Conservation (phyloP, 1,284 basidiomycete species). For the Puccinia coronata region DNA sequence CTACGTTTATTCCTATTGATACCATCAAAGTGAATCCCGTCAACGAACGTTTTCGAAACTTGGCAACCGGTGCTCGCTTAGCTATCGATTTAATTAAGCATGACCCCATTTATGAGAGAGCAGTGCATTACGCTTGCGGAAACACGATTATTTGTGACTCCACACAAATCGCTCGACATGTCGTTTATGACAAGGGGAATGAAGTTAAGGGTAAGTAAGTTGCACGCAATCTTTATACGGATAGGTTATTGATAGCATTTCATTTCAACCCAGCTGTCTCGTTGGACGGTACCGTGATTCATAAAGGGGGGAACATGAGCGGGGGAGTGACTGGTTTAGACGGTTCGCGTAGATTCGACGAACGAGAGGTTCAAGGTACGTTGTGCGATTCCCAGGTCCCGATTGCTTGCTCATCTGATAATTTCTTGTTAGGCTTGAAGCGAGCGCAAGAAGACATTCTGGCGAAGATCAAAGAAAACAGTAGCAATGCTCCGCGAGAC, state of each 20-base stretch:
- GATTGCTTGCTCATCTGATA: slow-evolving; percentile 1
- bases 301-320: slow-evolving; percentile 95
- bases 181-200: slow-evolving; percentile 89
- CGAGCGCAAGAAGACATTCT: slow-evolving; percentile 68
- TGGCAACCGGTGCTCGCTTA: slow-evolving; percentile 84
- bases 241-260: not conserved
- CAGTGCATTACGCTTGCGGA: slow-evolving; percentile 94
- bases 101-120: slow-evolving; percentile 80
- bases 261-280: slow-evolving; percentile 74
- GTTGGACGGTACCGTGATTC: slow-evolving; percentile 92
- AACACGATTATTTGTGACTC: slow-evolving; percentile 92
- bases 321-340: slow-evolving; percentile 80
- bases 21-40: slow-evolving; percentile 90
- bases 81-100: slow-evolving; percentile 93
- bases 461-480: slow-evolving; percentile 76
- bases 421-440: slow-evolving; percentile 62
- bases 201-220: slow-evolving; percentile 81
- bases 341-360: slow-evolving; percentile 81
- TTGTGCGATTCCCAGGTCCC: not conserved
- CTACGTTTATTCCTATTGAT: slow-evolving; percentile 95
- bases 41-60: slow-evolving; percentile 90
- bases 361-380: slow-evolving; percentile 76
- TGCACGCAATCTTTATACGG: not conserved
- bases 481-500: slow-evolving; percentile 74
- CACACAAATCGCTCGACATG: slow-evolving; percentile 83